Evolutionary conservation across 2,329 filamentous ascomycete genomes (phyloP).

Genomic region (Botrytis tulipae): DNA sequence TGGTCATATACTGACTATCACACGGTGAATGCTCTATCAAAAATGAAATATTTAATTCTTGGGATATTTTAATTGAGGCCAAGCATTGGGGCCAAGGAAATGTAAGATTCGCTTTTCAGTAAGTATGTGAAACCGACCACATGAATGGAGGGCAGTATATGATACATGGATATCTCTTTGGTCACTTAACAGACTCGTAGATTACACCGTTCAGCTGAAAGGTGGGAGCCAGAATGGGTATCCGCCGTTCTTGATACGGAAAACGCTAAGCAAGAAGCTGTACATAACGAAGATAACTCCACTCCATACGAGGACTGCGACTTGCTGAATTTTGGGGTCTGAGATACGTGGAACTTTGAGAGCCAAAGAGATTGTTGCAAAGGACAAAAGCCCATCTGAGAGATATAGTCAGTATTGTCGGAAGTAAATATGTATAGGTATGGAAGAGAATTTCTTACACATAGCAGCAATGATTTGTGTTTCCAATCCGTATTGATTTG

Average conservation of each 20-base stretch:
- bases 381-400: constrained; percentile 75
- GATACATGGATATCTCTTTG: constrained; percentile 14
- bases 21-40: background rate
- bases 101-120: constrained; percentile 11
- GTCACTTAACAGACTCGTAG: background rate
- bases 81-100: constrained; percentile 3
- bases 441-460: constrained; percentile 61
- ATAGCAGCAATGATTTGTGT: constrained; percentile 92
- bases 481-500: constrained; percentile 90
- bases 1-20: background rate
- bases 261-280: constrained; percentile 90
- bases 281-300: constrained; percentile 77
- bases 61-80: background rate
- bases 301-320: constrained; percentile 78
- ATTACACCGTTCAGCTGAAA: constrained; percentile 48
- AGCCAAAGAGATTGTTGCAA: constrained; percentile 86
- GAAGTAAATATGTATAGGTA: background rate
- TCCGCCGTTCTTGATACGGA: constrained; percentile 89
- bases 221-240: constrained; percentile 95
- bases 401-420: constrained; percentile 19
- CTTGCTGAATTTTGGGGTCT: constrained; percentile 73
- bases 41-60: background rate
- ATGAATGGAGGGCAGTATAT: background rate
- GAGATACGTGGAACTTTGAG: constrained; percentile 88
- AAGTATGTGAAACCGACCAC: constrained; percentile 17